Conservation (phyloP, 306 rosid genomes). For the Trifolium repens region DNA sequence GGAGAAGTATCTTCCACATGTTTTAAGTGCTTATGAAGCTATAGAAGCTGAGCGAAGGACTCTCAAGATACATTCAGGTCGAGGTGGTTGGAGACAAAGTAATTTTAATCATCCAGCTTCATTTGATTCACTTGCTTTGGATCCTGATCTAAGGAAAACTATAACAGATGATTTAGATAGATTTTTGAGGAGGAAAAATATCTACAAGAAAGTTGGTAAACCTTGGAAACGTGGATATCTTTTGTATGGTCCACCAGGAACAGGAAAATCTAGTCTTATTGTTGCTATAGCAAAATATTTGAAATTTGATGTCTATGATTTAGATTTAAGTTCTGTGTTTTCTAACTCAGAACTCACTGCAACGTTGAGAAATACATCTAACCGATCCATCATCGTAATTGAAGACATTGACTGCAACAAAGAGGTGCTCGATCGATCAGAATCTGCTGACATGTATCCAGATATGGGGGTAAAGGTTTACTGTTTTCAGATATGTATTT, state of each 20-base stretch:
- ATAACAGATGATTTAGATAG: conserved; percentile 43
- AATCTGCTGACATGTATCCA: neutral
- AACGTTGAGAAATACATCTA: conserved; percentile 27
- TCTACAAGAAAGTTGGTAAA: conserved; percentile 51
- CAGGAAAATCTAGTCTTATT: conserved; percentile 53
- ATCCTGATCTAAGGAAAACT: conserved; percentile 35
- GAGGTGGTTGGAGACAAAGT: neutral
- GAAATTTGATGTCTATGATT: conserved; percentile 52
- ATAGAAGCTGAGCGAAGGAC: conserved; percentile 26
- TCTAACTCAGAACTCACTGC: conserved; percentile 33
- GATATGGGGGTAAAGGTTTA: conserved; percentile 1
- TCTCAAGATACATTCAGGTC: conserved; percentile 21
- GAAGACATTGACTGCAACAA: conserved; percentile 57
- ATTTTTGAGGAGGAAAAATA: conserved; percentile 46
- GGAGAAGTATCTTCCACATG: conserved; percentile 34
- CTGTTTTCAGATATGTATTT: neutral
- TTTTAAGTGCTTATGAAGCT: conserved; percentile 14
- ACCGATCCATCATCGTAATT: conserved; percentile 48
- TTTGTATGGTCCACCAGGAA: conserved; percentile 53
- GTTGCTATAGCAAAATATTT: conserved; percentile 50
- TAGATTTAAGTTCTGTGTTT: conserved; percentile 35
- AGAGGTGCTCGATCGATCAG: conserved; percentile 40
- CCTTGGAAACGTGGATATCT: conserved; percentile 58
- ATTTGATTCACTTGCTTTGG: conserved; percentile 46
- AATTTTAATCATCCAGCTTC: conserved; percentile 48